Percentiles rank a stretch among this genome's conserved stretches.
Evolutionary conservation across 2,329 filamentous ascomycete species (phyloP).

Genomic region (Teratosphaeria pseudoeucalypti): DNA sequence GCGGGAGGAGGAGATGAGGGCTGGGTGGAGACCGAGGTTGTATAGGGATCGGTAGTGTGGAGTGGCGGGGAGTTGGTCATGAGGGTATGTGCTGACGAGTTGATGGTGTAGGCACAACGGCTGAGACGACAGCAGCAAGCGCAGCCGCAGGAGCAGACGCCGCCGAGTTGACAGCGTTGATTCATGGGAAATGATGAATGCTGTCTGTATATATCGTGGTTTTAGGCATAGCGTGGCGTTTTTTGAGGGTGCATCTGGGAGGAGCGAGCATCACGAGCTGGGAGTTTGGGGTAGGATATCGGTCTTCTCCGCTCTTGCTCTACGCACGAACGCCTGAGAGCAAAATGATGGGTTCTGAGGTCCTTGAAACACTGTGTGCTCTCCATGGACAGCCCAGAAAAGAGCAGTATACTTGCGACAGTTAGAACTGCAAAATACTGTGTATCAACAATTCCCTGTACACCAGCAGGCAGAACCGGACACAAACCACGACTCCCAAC

Average conservation of each 20-base stretch:
- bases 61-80: not conserved
- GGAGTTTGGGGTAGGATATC: not conserved
- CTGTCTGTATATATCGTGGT: not conserved
- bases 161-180: slow-evolving; percentile 7
- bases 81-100: slow-evolving; percentile 11
- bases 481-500: not conserved
- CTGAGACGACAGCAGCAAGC: slow-evolving; percentile 16
- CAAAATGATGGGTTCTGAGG: not conserved
- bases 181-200: not conserved
- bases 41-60: slow-evolving; percentile 61
- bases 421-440: not conserved
- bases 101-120: slow-evolving; percentile 17
- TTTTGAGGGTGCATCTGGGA: not conserved
- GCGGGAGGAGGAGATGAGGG: slow-evolving; percentile 66
- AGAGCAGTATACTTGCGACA: not conserved
- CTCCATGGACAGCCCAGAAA: not conserved
- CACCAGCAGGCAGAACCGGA: not conserved
- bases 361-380: not conserved
- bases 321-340: not conserved
- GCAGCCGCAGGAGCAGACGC: slow-evolving; percentile 2
- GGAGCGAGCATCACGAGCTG: slow-evolving; percentile 1
- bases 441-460: not conserved
- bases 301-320: slow-evolving; percentile 4
- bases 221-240: slow-evolving; percentile 21
- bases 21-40: slow-evolving; percentile 89